These are phyloP conservation scores for Sporisorium reilianum DNA, from an alignment of 1,284 basidiomycete species.

Conservation along the genomic window DNA sequence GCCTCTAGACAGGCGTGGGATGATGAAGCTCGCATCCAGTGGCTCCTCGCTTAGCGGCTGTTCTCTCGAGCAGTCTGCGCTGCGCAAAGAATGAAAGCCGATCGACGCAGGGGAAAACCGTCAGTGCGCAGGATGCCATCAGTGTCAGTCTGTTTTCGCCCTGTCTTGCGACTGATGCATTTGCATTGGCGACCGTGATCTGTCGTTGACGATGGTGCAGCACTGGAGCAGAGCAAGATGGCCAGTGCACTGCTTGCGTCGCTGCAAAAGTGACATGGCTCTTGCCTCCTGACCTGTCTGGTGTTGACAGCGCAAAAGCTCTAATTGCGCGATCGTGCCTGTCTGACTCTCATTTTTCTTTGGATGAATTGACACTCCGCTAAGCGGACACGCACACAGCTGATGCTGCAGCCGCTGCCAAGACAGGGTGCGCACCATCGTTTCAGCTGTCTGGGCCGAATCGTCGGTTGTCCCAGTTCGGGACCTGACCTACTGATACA, in stretches of 20 bases:
- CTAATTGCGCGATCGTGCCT: too few relatives aligned
- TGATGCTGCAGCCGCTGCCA: not conserved
- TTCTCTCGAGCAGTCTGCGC: too few relatives aligned
- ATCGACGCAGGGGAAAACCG: too few relatives aligned
- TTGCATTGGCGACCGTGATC: not conserved
- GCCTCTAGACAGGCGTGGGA: not conserved
- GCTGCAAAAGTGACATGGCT: not conserved
- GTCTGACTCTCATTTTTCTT: too few relatives aligned
- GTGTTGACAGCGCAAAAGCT: too few relatives aligned
- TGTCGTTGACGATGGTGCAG: not conserved
- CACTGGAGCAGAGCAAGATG: not conserved
- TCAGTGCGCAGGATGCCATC: too few relatives aligned
- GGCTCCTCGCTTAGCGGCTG: not conserved
- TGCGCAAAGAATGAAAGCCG: too few relatives aligned
- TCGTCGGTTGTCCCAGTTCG: slow-evolving; percentile 4
- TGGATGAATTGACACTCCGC: slow-evolving; percentile 1
- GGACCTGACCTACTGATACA: not conserved
- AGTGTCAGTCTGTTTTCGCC: too few relatives aligned
- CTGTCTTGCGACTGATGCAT: too few relatives aligned
- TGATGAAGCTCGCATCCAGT: not conserved
- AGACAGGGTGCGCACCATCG: not conserved
- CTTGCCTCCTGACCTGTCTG: not conserved
- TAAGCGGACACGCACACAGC: not conserved
- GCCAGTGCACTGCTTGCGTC: not conserved
- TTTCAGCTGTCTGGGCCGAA: not conserved